phyloP scores from a whole-genome alignment of 345 rosid species.

The Gossypium ekmanianum region DNA sequence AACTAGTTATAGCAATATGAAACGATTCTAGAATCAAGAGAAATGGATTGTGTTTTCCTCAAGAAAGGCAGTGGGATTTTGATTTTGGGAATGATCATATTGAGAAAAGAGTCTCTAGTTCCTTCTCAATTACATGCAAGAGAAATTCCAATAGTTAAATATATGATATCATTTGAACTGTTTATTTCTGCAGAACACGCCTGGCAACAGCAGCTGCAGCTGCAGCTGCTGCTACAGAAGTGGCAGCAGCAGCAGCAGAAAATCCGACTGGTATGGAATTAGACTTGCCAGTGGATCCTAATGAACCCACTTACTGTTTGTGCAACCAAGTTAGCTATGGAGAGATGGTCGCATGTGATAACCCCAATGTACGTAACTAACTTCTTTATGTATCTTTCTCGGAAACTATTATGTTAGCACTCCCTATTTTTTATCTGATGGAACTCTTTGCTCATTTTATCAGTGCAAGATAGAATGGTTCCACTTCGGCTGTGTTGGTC shows the following conservation, averaged over 20 bases:
- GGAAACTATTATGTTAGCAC: neutral
- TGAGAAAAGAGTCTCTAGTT: neutral
- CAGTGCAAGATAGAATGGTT: conserved; percentile 99
- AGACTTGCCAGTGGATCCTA: conserved; percentile 94
- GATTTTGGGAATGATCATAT: neutral
- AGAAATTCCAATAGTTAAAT: neutral
- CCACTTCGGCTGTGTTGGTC: conserved; percentile 88
- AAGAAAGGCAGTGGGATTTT: neutral
- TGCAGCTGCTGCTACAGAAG: conserved; percentile 31
- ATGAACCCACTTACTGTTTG: conserved; percentile 89
- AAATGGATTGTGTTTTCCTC: neutral
- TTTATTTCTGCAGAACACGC: conserved; percentile 52
- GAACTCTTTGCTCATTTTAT: conserved; percentile 8
- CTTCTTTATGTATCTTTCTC: neutral
- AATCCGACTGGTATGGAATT: conserved; percentile 75
- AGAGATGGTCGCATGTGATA: conserved; percentile 96
- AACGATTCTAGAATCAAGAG: neutral
- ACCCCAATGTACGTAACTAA: conserved; percentile 59
- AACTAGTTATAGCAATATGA: neutral
- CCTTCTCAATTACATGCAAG: neutral
- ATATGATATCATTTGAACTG: neutral
- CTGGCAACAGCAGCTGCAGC: conserved; percentile 42
- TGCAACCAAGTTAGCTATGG: conserved; percentile 98
- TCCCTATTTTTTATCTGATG: conserved; percentile 13
- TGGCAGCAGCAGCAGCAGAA: conserved; percentile 37